These are phyloP conservation scores for Fusarium xylarioides DNA, from an alignment of 2,329 filamentous ascomycete genomes.

Conservation along the genomic window DNA sequence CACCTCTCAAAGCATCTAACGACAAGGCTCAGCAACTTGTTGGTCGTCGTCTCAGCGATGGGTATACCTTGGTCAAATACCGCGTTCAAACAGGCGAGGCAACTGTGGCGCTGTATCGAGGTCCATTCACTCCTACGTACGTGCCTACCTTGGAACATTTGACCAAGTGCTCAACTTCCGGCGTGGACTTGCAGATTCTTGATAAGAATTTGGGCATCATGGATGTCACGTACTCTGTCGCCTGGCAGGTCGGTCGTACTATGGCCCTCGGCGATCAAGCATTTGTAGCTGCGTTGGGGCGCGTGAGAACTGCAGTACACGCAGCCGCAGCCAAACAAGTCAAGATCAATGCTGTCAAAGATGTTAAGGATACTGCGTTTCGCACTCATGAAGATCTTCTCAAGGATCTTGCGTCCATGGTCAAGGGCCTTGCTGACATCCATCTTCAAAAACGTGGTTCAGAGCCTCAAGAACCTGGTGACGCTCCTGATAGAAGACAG, in stretches of 20 bases:
- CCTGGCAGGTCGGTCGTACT: constrained; percentile 54
- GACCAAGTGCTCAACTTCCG: constrained; percentile 44
- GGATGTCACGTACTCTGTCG: constrained; percentile 54
- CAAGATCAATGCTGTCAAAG: not conserved
- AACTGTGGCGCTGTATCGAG: not conserved
- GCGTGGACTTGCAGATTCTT: constrained; percentile 51
- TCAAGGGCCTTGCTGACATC: not conserved
- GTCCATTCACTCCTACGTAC: not conserved
- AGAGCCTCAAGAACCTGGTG: not conserved
- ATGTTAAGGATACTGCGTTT: not conserved
- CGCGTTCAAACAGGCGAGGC: not conserved
- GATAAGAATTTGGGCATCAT: constrained; percentile 52
- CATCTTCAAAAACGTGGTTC: not conserved
- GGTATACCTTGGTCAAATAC: constrained; percentile 48
- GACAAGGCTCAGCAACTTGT: constrained; percentile 1
- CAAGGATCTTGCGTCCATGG: not conserved
- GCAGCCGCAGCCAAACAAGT: not conserved
- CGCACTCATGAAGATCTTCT: not conserved
- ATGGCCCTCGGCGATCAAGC: constrained; percentile 49
- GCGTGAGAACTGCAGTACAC: not conserved
- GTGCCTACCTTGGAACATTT: not conserved
- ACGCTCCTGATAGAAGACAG: not conserved
- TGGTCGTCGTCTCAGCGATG: constrained; percentile 44
- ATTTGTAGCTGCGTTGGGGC: constrained; percentile 45
- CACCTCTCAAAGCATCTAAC: not conserved